A percentile compares a stretch with the other conserved stretches of the same genome.
Evolutionary conservation across 2,329 filamentous ascomycete species (phyloP).

Genomic region (Simplicillium aogashimaense): DNA sequence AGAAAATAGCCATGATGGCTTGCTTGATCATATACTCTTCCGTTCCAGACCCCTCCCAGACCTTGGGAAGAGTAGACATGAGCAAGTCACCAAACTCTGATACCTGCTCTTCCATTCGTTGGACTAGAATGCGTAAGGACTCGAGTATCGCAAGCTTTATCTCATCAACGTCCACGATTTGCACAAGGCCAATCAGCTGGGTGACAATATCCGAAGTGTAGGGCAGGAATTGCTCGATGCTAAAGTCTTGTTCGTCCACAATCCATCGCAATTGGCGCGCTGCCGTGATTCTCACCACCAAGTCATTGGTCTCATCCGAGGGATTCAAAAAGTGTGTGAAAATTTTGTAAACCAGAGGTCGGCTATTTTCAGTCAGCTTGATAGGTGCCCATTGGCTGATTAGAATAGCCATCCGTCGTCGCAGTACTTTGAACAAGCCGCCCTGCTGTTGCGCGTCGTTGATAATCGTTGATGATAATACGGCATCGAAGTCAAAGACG

Average conservation of each 20-base stretch:
- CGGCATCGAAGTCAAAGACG: slow-evolving; percentile 72
- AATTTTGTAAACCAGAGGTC: slow-evolving; percentile 73
- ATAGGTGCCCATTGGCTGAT: slow-evolving; percentile 84
- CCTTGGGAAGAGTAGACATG: slow-evolving; percentile 64
- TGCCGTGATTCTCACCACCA: slow-evolving; percentile 85
- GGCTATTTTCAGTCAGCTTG: slow-evolving; percentile 57
- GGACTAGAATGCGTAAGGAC: slow-evolving; percentile 72
- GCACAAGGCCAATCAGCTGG: slow-evolving; percentile 66
- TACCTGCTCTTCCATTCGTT: slow-evolving; percentile 68
- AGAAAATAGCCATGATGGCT: slow-evolving; percentile 76
- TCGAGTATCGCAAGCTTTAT: slow-evolving; percentile 86
- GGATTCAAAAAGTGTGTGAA: slow-evolving; percentile 78
- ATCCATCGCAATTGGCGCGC: slow-evolving; percentile 74
- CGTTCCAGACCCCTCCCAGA: slow-evolving; percentile 74
- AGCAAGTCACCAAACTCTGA: slow-evolving; percentile 66
- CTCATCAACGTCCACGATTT: slow-evolving; percentile 72
- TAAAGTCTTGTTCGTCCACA: slow-evolving; percentile 78
- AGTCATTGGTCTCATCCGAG: slow-evolving; percentile 71
- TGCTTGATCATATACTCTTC: slow-evolving; percentile 93
- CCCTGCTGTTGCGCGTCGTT: slow-evolving; percentile 62
- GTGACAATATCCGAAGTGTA: slow-evolving; percentile 66
- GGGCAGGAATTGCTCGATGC: slow-evolving; percentile 61
- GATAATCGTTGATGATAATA: slow-evolving; percentile 66
- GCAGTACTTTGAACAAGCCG: slow-evolving; percentile 65
- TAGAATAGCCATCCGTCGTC: slow-evolving; percentile 79